Conservation (phyloP, 208 protist species). For the Acanthamoeba triangularis region DNA sequence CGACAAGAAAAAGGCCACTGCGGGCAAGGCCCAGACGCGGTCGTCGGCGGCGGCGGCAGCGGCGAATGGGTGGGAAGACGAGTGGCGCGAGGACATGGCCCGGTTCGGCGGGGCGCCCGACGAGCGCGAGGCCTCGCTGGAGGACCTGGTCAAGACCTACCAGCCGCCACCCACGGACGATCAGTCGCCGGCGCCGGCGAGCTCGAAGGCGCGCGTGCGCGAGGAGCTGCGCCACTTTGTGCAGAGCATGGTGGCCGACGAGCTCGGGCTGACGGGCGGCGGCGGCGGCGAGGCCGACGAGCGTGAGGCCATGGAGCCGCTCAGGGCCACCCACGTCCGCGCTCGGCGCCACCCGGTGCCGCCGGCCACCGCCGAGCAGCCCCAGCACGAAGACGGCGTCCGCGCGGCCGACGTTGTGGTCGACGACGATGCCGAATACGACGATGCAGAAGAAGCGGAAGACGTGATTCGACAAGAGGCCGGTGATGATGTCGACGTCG, state of each 20-base stretch:
- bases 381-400: neutral
- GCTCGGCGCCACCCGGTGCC: no score
- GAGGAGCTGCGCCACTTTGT: neutral
- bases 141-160: constrained; percentile 15
- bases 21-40: neutral
- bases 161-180: neutral
- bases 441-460: neutral
- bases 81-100: constrained; percentile 23
- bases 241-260: neutral
- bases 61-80: constrained; percentile 27
- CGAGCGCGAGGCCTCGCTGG: neutral
- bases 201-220: neutral
- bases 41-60: no score
- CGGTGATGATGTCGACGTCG: neutral
- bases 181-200: neutral
- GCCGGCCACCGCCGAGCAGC: no score
- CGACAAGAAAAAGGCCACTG: neutral
- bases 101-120: neutral
- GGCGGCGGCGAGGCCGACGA: no score
- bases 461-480: neutral
- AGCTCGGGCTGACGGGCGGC: neutral
- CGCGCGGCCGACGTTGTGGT: neutral
- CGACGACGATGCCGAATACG: neutral
- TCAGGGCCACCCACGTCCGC: no score
- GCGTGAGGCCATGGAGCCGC: no score